Percentiles rank a stretch among this genome's conserved stretches.
These are phyloP conservation scores for Pulveroboletus sp. DNA, from an alignment of 768 basidiomycete genomes.

Conservation along the genomic window DNA sequence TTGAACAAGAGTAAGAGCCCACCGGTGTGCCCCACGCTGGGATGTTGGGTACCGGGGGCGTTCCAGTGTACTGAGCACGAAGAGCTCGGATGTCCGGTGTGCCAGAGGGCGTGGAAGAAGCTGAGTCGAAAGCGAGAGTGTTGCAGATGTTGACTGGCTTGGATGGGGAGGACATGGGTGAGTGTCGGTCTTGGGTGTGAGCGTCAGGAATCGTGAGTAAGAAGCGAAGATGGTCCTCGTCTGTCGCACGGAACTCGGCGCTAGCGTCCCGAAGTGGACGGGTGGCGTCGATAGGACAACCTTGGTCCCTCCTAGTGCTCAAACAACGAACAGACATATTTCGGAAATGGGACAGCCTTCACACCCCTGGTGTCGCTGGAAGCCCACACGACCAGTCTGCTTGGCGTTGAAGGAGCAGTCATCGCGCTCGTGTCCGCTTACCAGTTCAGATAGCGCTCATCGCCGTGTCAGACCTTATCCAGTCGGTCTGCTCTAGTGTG, in stretches of 20 bases:
- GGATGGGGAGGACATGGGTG: constrained; percentile 57
- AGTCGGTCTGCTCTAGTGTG: too few relatives aligned
- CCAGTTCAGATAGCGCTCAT: too few relatives aligned
- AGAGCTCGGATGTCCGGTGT: constrained; percentile 63
- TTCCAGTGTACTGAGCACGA: constrained; percentile 61
- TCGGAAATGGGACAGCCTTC: too few relatives aligned
- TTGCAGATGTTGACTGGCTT: constrained; percentile 49
- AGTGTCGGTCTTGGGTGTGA: background rate
- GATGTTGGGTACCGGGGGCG: constrained; percentile 47
- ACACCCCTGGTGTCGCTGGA: too few relatives aligned
- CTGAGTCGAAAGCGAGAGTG: constrained; percentile 9
- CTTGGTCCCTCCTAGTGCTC: too few relatives aligned
- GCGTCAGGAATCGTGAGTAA: too few relatives aligned
- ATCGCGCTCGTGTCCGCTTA: too few relatives aligned
- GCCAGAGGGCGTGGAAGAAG: constrained; percentile 38
- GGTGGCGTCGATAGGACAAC: too few relatives aligned
- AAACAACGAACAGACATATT: too few relatives aligned
- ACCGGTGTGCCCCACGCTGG: constrained; percentile 51
- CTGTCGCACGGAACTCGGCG: background rate
- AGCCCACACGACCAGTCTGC: too few relatives aligned
- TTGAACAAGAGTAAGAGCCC: constrained; percentile 11
- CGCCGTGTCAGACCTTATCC: too few relatives aligned
- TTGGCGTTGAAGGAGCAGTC: too few relatives aligned
- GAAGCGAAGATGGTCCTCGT: background rate
- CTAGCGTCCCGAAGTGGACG: background rate